Base-by-base conservation (phyloP, 139 green algal genomes). In the Spirogloea muscicola region DNA sequence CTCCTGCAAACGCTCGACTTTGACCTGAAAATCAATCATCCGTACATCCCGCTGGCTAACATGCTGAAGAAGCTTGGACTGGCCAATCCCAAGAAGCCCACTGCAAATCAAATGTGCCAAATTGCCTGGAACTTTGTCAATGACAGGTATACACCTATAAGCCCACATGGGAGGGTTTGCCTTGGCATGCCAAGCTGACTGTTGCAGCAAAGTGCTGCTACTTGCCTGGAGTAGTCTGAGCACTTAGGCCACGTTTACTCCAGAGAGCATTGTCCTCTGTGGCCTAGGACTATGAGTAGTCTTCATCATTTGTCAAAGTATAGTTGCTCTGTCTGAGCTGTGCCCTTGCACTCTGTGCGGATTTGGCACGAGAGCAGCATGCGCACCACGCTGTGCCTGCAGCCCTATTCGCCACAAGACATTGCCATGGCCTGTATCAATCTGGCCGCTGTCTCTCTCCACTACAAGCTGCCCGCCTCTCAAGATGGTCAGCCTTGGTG, bases 41-140 rank as follows among this genome's bases (percentile, higher is more conserved):
- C 67, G 38, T 63, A 76, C 67, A 46, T 37, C 13, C 67, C 67
- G 46, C 58, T 76, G 5, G 43, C 49, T 49, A 21, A 68, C 4
- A 33, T 76, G 6, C 41, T 76, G 39, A 69, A 68, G 46, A 49
- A 76, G 7, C 33, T 76, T 4, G 67, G 67, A 3, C 44, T 76
- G 31, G 36, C 38, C 2, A 61, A 61, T 34, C n/a, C n/a, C 1
- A 37, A 68, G 1, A 33, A 66, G 21, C 21, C 33, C 33, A 40
- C 21, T 27, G 34, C 36, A 33, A 27, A 39, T 6, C 39, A 10
- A 37, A 52, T 76, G 34, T 69, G 33, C n/a, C 67, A 76, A 49
- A 76, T 76, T 21, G 67, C 67, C 25, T 76, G 67, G 67, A 76
- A 76, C 58, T 76, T 76, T 36, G 55, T 36, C 67, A 76, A 76